Percentiles rank a stretch among this genome's conserved stretches.
Conservation (phyloP, 768 basidiomycete genomes). For the Pleurotus tuber-regium region DNA sequence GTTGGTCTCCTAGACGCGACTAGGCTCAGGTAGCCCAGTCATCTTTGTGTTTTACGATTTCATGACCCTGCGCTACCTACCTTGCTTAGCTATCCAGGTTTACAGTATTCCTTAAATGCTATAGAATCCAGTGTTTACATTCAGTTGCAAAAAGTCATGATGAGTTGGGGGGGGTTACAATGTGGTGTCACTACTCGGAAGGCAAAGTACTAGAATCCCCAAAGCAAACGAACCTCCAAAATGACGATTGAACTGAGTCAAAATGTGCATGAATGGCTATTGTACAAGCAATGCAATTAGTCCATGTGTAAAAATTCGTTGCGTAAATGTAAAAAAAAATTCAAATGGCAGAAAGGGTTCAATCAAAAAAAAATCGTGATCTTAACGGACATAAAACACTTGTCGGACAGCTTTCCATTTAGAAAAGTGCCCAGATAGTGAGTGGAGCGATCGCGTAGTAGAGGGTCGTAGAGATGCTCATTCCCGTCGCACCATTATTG, state of each 20-base stretch:
- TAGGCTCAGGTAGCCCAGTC: background rate
- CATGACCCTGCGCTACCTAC: background rate
- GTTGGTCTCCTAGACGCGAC: background rate
- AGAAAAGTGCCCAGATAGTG: slow-evolving; percentile 3
- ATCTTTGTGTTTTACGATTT: background rate
- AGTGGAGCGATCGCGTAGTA: background rate
- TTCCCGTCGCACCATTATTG: background rate
- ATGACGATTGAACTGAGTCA: too few relatives aligned
- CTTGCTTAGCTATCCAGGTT: too few relatives aligned
- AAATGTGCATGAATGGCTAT: too few relatives aligned
- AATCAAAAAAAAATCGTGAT: background rate
- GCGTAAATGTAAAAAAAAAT: background rate
- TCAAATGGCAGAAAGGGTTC: background rate
- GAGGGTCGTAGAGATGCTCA: background rate
- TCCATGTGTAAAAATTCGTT: background rate
- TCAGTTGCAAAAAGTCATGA: too few relatives aligned
- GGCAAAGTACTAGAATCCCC: too few relatives aligned
- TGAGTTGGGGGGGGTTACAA: too few relatives aligned
- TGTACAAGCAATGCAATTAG: too few relatives aligned
- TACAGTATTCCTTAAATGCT: too few relatives aligned
- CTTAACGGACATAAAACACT: background rate
- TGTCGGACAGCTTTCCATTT: background rate
- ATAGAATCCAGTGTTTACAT: too few relatives aligned
- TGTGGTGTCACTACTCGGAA: too few relatives aligned
- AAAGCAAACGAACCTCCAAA: too few relatives aligned